Evolutionary conservation across 2,329 filamentous ascomycete species (phyloP).

Genomic region (Fusarium sp.): DNA sequence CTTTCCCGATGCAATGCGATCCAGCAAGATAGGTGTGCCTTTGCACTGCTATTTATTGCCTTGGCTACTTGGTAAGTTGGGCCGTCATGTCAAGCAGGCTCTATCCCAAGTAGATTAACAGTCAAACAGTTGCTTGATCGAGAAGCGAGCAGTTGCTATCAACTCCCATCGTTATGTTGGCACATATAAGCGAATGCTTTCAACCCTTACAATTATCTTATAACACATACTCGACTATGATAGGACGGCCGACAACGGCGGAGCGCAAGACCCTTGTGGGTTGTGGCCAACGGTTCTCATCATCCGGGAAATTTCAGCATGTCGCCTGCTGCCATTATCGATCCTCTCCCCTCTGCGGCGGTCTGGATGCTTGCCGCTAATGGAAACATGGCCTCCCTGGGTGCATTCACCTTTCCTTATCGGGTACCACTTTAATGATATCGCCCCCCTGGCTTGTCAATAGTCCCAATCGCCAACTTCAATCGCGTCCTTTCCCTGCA

Average conservation of each 20-base stretch:
- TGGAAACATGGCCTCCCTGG: constrained; percentile 27
- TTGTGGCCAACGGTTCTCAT: constrained; percentile 16
- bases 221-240: background rate
- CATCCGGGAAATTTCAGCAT: constrained; percentile 29
- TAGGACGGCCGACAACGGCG: constrained; percentile 5
- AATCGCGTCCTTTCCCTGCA: constrained; percentile 22
- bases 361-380: constrained; percentile 41
- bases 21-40: constrained; percentile 14
- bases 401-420: constrained; percentile 29
- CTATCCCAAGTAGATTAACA: background rate
- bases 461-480: constrained; percentile 38
- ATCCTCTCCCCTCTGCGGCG: constrained; percentile 17
- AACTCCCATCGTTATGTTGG: background rate
- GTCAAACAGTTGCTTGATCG: constrained; percentile 1
- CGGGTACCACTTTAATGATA: constrained; percentile 35
- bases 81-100: background rate
- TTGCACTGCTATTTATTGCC: constrained; percentile 25
- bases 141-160: background rate
- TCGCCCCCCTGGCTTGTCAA: constrained; percentile 30
- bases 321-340: constrained; percentile 29
- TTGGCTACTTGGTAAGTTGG: constrained; percentile 3
- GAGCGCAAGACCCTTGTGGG: constrained; percentile 17
- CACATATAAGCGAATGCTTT: background rate
- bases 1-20: constrained; percentile 9
- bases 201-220: background rate